A percentile compares a stretch with the other conserved stretches of the same genome.
These are phyloP conservation scores for Phytophthora fragariae DNA, from an alignment of 352 stramenopile species.

Conservation along the genomic window DNA sequence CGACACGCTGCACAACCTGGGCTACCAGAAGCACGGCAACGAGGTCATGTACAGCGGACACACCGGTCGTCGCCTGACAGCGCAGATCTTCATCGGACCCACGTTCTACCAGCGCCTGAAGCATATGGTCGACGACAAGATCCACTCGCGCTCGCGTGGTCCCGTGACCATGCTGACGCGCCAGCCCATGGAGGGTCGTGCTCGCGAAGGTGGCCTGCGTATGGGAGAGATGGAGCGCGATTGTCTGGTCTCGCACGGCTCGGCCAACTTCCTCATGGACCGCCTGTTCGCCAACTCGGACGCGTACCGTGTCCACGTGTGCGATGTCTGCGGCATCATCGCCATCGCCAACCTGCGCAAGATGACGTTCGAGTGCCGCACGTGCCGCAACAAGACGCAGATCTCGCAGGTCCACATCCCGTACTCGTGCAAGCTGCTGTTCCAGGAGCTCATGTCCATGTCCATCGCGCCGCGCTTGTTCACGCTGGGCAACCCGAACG, in stretches of 20 bases:
- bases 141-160: conserved; percentile 95
- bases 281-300: conserved; percentile 99
- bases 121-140: conserved; percentile 99
- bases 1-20: conserved; percentile 94
- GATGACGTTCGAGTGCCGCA: conserved; percentile 98
- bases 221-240: conserved; percentile 99
- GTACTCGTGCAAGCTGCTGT: conserved; percentile 99
- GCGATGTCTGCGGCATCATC: conserved; percentile 98
- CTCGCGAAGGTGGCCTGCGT: conserved; percentile 97
- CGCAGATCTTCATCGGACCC: conserved; percentile 99
- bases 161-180: conserved; percentile 98
- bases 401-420: conserved; percentile 98
- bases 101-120: conserved; percentile 99
- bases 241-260: conserved; percentile 99
- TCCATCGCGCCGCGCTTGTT: conserved; percentile 99
- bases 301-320: conserved; percentile 99
- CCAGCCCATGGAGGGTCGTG: conserved; percentile 99
- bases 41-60: conserved; percentile 99
- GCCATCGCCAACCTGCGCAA: conserved; percentile 99
- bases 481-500: conserved; percentile 90
- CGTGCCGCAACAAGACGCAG: conserved; percentile 95
- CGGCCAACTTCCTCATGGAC: conserved; percentile 99
- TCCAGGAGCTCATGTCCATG: conserved; percentile 99
- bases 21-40: conserved; percentile 99
- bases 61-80: conserved; percentile 96